A percentile compares a stretch with the other conserved stretches of the same genome.
Conservation (phyloP, 1,284 basidiomycete genomes). For the Pseudomicrostroma phylloplanum region DNA sequence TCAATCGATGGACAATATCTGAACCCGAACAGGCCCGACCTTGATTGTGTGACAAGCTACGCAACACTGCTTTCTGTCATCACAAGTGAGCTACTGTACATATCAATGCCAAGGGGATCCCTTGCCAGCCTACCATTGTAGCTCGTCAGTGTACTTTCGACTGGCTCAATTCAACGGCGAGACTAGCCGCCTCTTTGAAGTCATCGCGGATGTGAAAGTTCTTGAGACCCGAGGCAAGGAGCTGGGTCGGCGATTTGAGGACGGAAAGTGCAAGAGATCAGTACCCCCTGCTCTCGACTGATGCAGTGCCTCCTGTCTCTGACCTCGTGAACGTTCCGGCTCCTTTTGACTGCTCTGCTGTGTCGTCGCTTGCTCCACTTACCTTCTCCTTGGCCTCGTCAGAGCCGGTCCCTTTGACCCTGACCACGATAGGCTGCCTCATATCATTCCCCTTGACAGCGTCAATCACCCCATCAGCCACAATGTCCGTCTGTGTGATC, state of each 20-base stretch:
- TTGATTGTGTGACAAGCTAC: no score
- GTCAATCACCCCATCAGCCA: slow-evolving; percentile 35
- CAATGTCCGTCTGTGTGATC: slow-evolving; percentile 31
- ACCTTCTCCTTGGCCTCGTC: slow-evolving; percentile 29
- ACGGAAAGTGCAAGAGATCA: no score
- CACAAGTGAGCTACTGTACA: no score
- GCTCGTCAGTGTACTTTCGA: no score
- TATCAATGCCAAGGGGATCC: no score
- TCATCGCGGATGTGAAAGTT: slow-evolving; percentile 30
- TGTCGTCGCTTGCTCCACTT: neutral
- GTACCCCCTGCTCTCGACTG: no score
- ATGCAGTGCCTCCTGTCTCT: no score
- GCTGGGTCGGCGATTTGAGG: neutral
- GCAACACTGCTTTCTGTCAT: no score
- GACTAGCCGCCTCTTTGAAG: slow-evolving; percentile 29
- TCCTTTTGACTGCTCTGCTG: neutral
- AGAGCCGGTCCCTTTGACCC: slow-evolving; percentile 30
- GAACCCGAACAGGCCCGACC: no score
- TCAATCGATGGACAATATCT: no score
- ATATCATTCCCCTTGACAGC: slow-evolving; percentile 32
- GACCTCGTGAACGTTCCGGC: no score
- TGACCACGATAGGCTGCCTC: slow-evolving; percentile 28
- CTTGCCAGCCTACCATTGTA: no score
- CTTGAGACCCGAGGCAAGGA: slow-evolving; percentile 20
- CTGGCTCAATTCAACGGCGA: slow-evolving; percentile 19